Evolutionary conservation across 2,329 filamentous ascomycete species (phyloP), one percentile per base, ranked within the genome.

Genomic region (Claviceps africana): DNA sequence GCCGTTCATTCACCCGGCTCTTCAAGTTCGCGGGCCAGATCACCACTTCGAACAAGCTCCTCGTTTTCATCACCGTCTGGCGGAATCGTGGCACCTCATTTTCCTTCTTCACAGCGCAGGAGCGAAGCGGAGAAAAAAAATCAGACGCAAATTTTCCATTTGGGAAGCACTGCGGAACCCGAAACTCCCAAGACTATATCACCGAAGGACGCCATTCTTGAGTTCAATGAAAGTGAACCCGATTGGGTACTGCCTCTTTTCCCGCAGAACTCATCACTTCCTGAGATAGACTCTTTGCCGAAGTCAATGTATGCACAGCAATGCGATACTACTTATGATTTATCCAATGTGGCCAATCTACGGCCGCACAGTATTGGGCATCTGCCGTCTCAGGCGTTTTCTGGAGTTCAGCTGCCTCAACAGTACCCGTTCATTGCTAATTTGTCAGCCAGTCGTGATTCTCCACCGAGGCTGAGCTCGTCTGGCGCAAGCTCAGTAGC

Each of bases 131-230:
- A 71, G 53, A 82, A 82, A 61, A 50, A 63, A 69, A 21, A 4
- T 22, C 10, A 57, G 71, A 19, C 70, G 69, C 43, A 67, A 72
- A 5, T 11, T 9, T 33, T 47, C 21, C 70, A 74, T 37, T 61
- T 74, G 56, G 58, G 50, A 56, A 65, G 53, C 62, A 69, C 56
- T 59, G 58, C 69, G 30, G 67, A 75, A 46, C 70, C 73, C 1
- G 66, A 74, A 6, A 76, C 75, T 0, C 76, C 84, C n/a, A 87
- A 88, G 67, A 95, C 91, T 0, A 95, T 98, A 47, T 97, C 91
- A 1, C 93, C 91, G 25, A 94, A 95, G 69, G 91, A 97, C 61
- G 87, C 90, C 1, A 70, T 95, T 54, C 70, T 96, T 48, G 90
- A 96, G 55, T 95, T 90, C 64, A 79, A 84, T 55, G 88, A 93